Evolutionary conservation across 2,329 filamentous ascomycete species (phyloP), one percentile per base, ranked within the genome.

Genomic region (Cyphellophora attinorum): DNA sequence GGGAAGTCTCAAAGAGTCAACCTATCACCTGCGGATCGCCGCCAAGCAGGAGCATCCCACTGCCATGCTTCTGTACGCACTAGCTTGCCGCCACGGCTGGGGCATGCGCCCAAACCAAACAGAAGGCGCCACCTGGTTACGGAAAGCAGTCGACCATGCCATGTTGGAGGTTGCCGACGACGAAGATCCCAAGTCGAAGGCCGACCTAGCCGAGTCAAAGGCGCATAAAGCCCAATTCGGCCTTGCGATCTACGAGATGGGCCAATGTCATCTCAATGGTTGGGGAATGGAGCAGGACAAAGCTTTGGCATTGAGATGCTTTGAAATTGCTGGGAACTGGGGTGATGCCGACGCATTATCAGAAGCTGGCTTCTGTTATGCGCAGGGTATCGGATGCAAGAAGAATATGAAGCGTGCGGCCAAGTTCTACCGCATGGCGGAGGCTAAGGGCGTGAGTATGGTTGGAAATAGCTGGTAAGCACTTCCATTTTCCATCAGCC

Each of bases 281-380:
- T 98, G 91, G 91, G 91, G 91, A 11, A 93, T 93, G 25, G 78
- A 89, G 48, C 86, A 93, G 59, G 91, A 98, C 55, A 93, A 91
- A 56, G 63, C 74, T 4, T 70, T 96, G 39, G 91, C 86, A 0
- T 61, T 98, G 51, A 74, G 86, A 34, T 98, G 91, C 56, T 98
- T 95, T 55, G 91, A 98, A 58, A 94, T 96, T 49, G 91, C 91
- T 27, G 89, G 85, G 34, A 81, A 74, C 45, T 98, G 91, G 91
- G 91, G 91, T 19, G 91, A 98, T 61, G 79, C 82, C 5, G 91
- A 98, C 62, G 91, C 91, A 14, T 70, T 98, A 40, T 81, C 86
- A 5, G 91, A 98, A 62, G 85, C 91, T 5, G 91, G 88, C 11
- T 96, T 91, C 60, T 98, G 89, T 63, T 98, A 96, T 53, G 85